Evolutionary conservation across 2,329 filamentous ascomycete genomes (phyloP), one percentile per base, ranked within the genome.

Genomic region (Davidsoniella australis): DNA sequence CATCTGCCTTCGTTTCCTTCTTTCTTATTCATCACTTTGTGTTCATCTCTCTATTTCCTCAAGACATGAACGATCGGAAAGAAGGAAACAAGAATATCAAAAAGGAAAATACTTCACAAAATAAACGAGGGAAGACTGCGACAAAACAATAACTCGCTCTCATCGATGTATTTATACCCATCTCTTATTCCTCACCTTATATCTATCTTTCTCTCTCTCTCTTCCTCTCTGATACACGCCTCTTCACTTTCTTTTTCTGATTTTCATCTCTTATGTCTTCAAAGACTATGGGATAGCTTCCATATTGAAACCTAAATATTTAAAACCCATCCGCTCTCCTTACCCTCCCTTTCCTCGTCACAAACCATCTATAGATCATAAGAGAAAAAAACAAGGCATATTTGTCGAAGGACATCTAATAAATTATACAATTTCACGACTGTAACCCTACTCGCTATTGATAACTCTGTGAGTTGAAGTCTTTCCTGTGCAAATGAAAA

Each of bases 321-420:
- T 36, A 16, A 47, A 47, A 41, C 36, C 23, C 41, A 26, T 17
- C 23, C 41, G 9, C 16, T n/a, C 14, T n/a, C 18, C 9, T 42
- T n/a, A 9, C 5, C 3, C 14, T 41, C 17, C 24, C 41, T n/a
- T 26, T 43, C 29, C 26, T 33, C 12, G 29, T 5, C 29, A n/a
- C 45, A 47, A 23, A 20, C 40, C 46, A 45, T 49, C 45, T 49
- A 52, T 52, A 52, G 50, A 52, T 49, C 29, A 48, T 17, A 52
- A 52, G 48, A 50, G 42, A 51, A 48, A 47, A 47, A 16, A 45
- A 48, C 39, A 49, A 52, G 43, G 46, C 46, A 37, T 24, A 49
- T 46, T 45, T 24, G 42, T 50, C 39, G 18, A 51, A 37, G 44
- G 45, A 37, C 26, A 37, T 18, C 17, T 47, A 47, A 47, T 43